Evolutionary conservation across 108 stramenopile species (phyloP).

Genomic region (Fragilaria crotonensis): DNA sequence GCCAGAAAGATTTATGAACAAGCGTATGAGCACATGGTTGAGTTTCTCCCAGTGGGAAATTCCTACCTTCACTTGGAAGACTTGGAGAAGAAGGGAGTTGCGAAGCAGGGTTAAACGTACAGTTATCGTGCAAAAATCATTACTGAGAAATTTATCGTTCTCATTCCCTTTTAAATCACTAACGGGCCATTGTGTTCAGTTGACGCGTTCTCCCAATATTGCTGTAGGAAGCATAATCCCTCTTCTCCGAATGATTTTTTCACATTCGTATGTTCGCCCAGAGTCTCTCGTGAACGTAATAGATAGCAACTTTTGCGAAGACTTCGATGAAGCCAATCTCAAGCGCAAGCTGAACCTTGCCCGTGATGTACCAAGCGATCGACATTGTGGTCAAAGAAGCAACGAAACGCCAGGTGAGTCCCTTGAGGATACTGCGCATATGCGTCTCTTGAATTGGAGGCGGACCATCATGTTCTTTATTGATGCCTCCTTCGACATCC

Average conservation of each 20-base stretch:
- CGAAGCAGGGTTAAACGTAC: conserved; percentile 4
- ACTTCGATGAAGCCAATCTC: conserved; percentile 39
- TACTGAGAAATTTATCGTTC: too few species aligned
- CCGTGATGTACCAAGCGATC: conserved; percentile 30
- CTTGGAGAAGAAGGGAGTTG: conserved; percentile 44
- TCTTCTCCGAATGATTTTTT: too few species aligned
- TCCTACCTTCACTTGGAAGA: conserved; percentile 87
- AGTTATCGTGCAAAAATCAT: too few species aligned
- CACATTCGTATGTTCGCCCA: conserved; percentile 34
- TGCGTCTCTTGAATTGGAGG: too few species aligned
- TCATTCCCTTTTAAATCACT: too few species aligned
- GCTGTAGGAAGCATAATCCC: too few species aligned
- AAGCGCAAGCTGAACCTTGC: conserved; percentile 27
- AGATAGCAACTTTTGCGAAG: conserved; percentile 31
- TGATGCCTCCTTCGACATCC: too few species aligned
- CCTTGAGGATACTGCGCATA: conserved; percentile 32
- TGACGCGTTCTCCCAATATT: too few species aligned
- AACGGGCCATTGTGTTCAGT: too few species aligned
- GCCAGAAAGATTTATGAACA: conserved; percentile 52
- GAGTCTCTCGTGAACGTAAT: conserved; percentile 39
- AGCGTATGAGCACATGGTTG: conserved; percentile 79
- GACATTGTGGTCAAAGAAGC: conserved; percentile 28
- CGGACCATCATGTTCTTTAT: too few species aligned
- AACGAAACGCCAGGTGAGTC: conserved; percentile 29
- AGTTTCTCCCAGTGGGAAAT: conserved; percentile 85